Base-by-base conservation (phyloP, 495 filamentous ascomycete species). In the Articulospora tetracladia region DNA sequence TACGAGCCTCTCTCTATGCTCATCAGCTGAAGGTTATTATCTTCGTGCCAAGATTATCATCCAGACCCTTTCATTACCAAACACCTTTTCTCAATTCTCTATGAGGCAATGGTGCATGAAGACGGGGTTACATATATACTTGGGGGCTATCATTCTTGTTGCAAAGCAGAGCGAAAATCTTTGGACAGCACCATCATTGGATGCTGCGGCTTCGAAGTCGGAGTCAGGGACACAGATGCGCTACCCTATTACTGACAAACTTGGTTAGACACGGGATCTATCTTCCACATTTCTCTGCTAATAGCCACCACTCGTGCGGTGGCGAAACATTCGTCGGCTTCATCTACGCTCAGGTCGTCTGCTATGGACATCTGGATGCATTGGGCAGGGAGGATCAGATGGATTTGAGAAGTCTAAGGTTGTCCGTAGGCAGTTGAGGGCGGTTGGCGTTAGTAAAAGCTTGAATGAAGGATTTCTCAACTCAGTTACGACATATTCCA, bases 21-120 rank as follows among this genome's bases (percentile, higher is more conserved):
- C 84, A 80, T 75, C 70, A 86, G 89, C 90, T 97, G 93, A 98
- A 98, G 94, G 94, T 93, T 57, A 53, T 55, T 88, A 76, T 87
- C 78, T 79, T 87, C 92, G 90, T 98, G 94, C 94, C 94, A 79
- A 97, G 86, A 98, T 71, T 71, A 76, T 78, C 22, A 25, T 60
- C 49, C 53, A 72, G 62, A 73, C 87, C 85, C 83, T 77, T 83
- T 85, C 83, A 89, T 93, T 96, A 96, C 90, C 92, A 94, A 96
- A 90, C 91, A 91, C 87, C 78, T 75, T 69, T 74, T 62, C 79
- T 70, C 73, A 75, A 80, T 76, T 25, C 69, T 68, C 77, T 60
- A 77, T 84, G 83, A 83, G 73, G 77, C 76, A 62, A 77, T 76
- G 82, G 91, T 96, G 92, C 89, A 93, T 96, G 89, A 86, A 92